Evolutionary conservation across 257 asterid species (phyloP).

Genomic region (Osmanthus fragrans): DNA sequence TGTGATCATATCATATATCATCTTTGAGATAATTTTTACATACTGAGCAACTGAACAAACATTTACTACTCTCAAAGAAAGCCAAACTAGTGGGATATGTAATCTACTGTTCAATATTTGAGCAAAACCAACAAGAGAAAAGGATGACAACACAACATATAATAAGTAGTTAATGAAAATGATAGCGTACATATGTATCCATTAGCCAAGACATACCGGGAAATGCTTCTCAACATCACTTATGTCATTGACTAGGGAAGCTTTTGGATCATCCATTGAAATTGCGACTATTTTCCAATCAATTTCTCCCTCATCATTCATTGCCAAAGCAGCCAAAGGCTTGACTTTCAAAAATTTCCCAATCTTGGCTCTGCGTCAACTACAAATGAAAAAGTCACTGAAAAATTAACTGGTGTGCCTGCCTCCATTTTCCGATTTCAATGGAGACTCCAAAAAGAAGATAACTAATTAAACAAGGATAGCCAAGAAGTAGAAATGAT

Average conservation of each 20-base stretch:
- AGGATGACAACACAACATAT: not conserved
- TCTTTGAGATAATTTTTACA: not conserved
- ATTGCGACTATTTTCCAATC: conserved; percentile 98
- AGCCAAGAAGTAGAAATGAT: not conserved
- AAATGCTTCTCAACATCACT: conserved; percentile 96
- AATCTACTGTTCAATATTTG: not conserved
- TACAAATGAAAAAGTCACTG: conserved; percentile 43
- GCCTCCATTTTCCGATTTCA: not conserved
- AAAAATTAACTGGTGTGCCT: not conserved
- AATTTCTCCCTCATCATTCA: conserved; percentile 97
- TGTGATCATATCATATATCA: not conserved
- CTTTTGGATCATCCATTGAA: conserved; percentile 91
- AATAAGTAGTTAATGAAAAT: not conserved
- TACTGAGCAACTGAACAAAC: not conserved
- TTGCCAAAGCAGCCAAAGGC: conserved; percentile 95
- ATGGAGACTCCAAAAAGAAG: conserved; percentile 2
- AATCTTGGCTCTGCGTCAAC: conserved; percentile 69
- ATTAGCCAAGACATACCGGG: conserved; percentile 53
- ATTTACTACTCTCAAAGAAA: not conserved
- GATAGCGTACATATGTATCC: not conserved
- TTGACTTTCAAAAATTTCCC: conserved; percentile 87
- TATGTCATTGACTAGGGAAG: conserved; percentile 88
- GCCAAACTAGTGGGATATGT: not conserved
- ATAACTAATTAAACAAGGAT: conserved; percentile 7
- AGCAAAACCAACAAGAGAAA: not conserved